Percentiles rank a stretch among this genome's conserved stretches.
phyloP scores from a whole-genome alignment of 179 eudicot species.

The Vitellaria paradoxa region DNA sequence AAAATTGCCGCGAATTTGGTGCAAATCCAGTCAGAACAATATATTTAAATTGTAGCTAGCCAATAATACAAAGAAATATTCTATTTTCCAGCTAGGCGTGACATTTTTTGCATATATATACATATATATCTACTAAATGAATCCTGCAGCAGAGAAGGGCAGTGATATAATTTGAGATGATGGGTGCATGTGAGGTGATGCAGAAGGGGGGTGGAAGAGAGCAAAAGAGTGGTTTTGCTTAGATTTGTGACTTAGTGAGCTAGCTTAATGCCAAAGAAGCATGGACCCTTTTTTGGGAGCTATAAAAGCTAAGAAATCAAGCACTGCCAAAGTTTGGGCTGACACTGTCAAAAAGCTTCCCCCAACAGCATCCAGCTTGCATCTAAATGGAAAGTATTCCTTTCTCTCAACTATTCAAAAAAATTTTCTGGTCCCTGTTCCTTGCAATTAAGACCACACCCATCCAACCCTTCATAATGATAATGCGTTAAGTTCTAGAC shows the following conservation, averaged over 20 bases:
- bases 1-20: not conserved
- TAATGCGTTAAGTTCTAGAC: not conserved
- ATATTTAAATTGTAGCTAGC: not conserved
- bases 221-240: not conserved
- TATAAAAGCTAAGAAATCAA: not conserved
- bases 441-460: not conserved
- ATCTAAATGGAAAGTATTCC: conserved; percentile 9
- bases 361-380: conserved; percentile 5
- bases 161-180: not conserved
- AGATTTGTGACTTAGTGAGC: not conserved
- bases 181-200: conserved; percentile 11
- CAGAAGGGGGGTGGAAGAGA: not conserved
- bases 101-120: too few relatives aligned
- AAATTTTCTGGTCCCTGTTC: not conserved
- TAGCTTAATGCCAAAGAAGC: conserved; percentile 7
- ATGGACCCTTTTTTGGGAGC: not conserved
- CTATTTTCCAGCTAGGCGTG: not conserved
- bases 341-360: conserved; percentile 11
- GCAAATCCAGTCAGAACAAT: not conserved
- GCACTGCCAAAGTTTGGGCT: not conserved
- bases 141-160: not conserved
- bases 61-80: not conserved
- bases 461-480: not conserved
- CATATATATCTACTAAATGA: too few relatives aligned
- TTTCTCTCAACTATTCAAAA: not conserved